phyloP scores from a whole-genome alignment of 352 stramenopile species.

The Globisporangium cylindrosporum region DNA sequence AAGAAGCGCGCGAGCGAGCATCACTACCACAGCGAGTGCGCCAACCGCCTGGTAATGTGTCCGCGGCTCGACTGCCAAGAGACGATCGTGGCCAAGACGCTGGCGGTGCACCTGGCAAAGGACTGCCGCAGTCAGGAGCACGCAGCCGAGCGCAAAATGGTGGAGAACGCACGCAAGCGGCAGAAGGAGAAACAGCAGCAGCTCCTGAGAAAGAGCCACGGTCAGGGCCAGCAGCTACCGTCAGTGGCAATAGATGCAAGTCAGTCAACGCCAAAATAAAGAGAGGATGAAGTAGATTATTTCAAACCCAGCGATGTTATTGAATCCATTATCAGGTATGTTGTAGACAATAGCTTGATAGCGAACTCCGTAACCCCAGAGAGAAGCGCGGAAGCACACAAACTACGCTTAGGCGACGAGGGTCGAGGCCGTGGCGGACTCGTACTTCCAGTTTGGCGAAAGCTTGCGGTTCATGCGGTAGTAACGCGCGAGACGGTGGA shows the following conservation, averaged over 20 bases:
- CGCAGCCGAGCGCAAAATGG: conserved; percentile 21
- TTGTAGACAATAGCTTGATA: not conserved
- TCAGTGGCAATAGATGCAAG: not conserved
- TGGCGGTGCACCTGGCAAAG: conserved; percentile 30
- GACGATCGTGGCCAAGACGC: conserved; percentile 44
- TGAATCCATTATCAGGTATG: conserved; percentile 8
- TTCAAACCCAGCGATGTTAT: conserved; percentile 31
- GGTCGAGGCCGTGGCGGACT: conserved; percentile 97
- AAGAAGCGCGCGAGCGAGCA: conserved; percentile 30
- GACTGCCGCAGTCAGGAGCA: conserved; percentile 42
- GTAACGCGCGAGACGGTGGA: conserved; percentile 98
- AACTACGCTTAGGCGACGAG: conserved; percentile 95
- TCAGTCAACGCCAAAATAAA: no score
- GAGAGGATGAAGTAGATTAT: conserved; percentile 4
- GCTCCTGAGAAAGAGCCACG: not conserved
- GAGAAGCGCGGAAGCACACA: conserved; percentile 1
- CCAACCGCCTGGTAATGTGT: conserved; percentile 45
- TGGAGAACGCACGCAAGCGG: conserved; percentile 28
- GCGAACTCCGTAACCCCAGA: conserved; percentile 17
- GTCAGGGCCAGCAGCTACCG: not conserved
- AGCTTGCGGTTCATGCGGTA: conserved; percentile 99
- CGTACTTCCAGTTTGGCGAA: conserved; percentile 99
- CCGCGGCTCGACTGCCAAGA: conserved; percentile 43
- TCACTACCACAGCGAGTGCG: conserved; percentile 48
- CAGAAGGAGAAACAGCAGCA: conserved; percentile 4